A percentile compares a stretch with the other conserved stretches of the same genome.
These are phyloP conservation scores for Vachellia pachyceras DNA, from an alignment of 306 rosid species.

Conservation along the genomic window DNA sequence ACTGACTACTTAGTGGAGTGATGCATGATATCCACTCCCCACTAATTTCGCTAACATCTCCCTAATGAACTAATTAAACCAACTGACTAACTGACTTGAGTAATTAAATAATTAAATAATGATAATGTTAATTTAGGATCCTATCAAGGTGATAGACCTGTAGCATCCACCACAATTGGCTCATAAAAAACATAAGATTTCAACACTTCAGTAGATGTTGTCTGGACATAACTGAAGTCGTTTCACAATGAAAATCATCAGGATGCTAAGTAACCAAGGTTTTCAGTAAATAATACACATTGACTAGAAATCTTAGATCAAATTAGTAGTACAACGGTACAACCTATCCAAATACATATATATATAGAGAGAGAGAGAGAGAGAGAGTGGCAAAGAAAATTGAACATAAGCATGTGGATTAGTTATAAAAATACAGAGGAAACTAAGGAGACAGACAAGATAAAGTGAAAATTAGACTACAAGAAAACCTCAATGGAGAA, in stretches of 20 bases:
- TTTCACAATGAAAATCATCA: constrained; percentile 48
- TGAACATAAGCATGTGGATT: constrained; percentile 23
- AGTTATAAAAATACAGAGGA: constrained; percentile 9
- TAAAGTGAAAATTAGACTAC: constrained; percentile 33
- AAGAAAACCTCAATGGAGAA: constrained; percentile 19
- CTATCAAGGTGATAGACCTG: constrained; percentile 64
- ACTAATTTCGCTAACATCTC: no score
- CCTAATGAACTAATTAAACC: no score
- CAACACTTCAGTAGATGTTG: constrained; percentile 86
- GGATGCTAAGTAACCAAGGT: constrained; percentile 27
- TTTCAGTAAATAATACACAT: constrained; percentile 30
- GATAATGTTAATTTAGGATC: no score
- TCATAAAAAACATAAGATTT: constrained; percentile 83
- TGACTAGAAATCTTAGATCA: constrained; percentile 30
- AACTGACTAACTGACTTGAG: no score
- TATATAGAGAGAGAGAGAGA: no score
- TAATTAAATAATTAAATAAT: no score
- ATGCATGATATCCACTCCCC: no score
- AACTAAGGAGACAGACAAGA: constrained; percentile 20
- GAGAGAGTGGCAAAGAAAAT: constrained; percentile 9
- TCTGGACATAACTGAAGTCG: constrained; percentile 90
- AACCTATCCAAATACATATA: constrained; percentile 24
- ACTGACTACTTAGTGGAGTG: no score
- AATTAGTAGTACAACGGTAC: constrained; percentile 31
- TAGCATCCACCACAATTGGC: constrained; percentile 66